A percentile compares a stretch with the other conserved stretches of the same genome.
These are phyloP conservation scores for Pulicaria dysenterica DNA, from an alignment of 129 eudicot genomes.

Conservation along the genomic window DNA sequence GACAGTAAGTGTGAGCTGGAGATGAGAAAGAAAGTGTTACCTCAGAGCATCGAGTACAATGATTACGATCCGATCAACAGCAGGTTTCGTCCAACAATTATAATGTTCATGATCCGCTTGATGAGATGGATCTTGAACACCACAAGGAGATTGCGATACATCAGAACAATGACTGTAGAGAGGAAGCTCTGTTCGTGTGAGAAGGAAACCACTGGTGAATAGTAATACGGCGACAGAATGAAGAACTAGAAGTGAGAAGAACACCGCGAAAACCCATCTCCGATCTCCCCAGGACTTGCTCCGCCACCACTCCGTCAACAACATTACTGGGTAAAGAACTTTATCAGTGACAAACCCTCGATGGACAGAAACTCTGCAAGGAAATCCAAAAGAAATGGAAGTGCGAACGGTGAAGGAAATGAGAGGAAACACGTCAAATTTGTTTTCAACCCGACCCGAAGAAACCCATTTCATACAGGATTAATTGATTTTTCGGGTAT, in stretches of 20 bases:
- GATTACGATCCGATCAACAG: constrained; percentile 76
- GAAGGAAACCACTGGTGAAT: constrained; percentile 89
- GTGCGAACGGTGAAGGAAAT: too few species aligned
- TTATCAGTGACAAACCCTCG: too few species aligned
- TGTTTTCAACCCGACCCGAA: too few species aligned
- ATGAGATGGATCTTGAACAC: constrained; percentile 17
- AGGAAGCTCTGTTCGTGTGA: constrained; percentile 89
- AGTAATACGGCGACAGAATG: constrained; percentile 62
- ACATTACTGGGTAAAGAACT: too few species aligned
- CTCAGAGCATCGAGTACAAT: constrained; percentile 94
- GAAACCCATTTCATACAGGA: too few species aligned
- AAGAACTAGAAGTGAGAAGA: constrained; percentile 47
- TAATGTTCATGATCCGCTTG: background rate
- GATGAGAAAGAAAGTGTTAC: constrained; percentile 22
- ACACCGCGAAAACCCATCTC: constrained; percentile 45
- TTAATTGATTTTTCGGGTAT: too few species aligned
- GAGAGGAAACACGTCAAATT: too few species aligned
- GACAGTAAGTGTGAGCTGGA: background rate
- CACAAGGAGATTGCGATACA: constrained; percentile 69
- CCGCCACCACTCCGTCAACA: too few species aligned
- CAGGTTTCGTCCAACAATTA: constrained; percentile 82
- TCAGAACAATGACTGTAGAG: constrained; percentile 71
- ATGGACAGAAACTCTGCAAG: too few species aligned
- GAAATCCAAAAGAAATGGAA: too few species aligned
- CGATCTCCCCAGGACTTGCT: constrained; percentile 24